Evolutionary conservation across 306 rosid genomes (phyloP), one percentile per base, ranked within the genome.

Genomic region (Medicago ruthenica): DNA sequence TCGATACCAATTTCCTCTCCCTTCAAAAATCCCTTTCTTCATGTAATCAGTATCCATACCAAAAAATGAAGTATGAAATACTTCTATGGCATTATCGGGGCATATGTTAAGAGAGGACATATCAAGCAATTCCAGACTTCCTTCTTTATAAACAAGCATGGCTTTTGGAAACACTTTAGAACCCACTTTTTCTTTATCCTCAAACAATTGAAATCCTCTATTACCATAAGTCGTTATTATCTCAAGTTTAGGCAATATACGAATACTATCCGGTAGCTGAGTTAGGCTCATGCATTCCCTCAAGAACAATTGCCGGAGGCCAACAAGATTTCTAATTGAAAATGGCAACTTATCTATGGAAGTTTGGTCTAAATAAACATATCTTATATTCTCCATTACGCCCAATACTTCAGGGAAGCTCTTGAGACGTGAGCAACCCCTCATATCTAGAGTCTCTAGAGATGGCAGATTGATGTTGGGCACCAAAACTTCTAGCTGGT

Each of bases 391-490:
- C 16, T 67, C 74, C 80, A 76, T 67, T 5, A 15, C 45, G 41
- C 47, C 80, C 62, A 53, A 1, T n/a, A 37, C 31, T 64, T 64
- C 27, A 1, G 48, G 70, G 27, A 76, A 65, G 18, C 73, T 21
- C 73, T 20, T 4, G 41, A 76, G 80, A 65, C 18, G 2, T 8
- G 44, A 13, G 17, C 73, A 76, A n/a, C 57, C 5, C 16, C 22
- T 15, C 21, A 66, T 72, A 48, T 76, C 66, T 12, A 76, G 63
- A 41, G 13, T 65, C 71, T 65, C 80, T 15, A 76, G 66, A 39
- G 73, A 76, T 21, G 75, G 27, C 68, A 76, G 20, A 21, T 15
- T 55, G 69, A 76, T 67, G 58, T 11, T 9, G 27, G n/a, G 60
- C 14, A 6, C 57, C 36, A 67, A 59, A 42, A 15, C 10, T 16